Evolutionary conservation across 2,329 filamentous ascomycete species (phyloP).

Genomic region (Dendrostoma leiphaemia): DNA sequence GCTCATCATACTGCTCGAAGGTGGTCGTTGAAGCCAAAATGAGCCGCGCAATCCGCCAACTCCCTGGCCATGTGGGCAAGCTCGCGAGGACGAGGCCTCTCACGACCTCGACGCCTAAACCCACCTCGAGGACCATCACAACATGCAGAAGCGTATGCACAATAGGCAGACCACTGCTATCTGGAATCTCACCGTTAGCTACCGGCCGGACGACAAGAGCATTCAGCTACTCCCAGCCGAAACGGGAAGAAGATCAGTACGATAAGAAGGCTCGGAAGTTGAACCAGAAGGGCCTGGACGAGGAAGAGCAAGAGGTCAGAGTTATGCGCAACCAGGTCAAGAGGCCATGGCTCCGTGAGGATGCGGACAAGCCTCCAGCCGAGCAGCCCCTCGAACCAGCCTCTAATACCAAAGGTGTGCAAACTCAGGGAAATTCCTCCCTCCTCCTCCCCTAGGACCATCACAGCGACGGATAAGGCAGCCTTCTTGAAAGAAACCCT

Average conservation of each 20-base stretch:
- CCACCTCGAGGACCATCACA: background rate
- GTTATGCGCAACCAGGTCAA: constrained; percentile 56
- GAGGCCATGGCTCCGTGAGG: constrained; percentile 65
- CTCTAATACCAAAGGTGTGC: constrained; percentile 30
- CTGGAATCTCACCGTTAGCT: too few relatives aligned
- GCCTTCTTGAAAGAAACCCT: background rate
- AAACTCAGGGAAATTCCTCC: too few relatives aligned
- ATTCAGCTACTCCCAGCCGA: constrained; percentile 1
- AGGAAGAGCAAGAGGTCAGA: constrained; percentile 35
- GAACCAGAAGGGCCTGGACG: constrained; percentile 32
- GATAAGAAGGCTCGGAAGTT: constrained; percentile 29
- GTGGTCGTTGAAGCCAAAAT: constrained; percentile 15
- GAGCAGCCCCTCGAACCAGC: constrained; percentile 25
- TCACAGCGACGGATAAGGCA: background rate
- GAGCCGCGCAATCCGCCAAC: constrained; percentile 22
- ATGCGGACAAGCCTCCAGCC: constrained; percentile 42
- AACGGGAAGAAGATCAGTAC: constrained; percentile 14
- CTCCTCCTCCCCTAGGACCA: background rate
- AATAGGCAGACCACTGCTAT: too few relatives aligned
- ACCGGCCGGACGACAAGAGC: too few relatives aligned
- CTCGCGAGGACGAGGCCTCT: constrained; percentile 11
- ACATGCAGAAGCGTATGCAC: background rate
- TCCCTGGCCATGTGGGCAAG: constrained; percentile 21
- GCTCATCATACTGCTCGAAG: background rate
- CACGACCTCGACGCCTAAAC: background rate